Conservation (phyloP, 1,284 basidiomycete species). For the Pisolithus thermaeus region DNA sequence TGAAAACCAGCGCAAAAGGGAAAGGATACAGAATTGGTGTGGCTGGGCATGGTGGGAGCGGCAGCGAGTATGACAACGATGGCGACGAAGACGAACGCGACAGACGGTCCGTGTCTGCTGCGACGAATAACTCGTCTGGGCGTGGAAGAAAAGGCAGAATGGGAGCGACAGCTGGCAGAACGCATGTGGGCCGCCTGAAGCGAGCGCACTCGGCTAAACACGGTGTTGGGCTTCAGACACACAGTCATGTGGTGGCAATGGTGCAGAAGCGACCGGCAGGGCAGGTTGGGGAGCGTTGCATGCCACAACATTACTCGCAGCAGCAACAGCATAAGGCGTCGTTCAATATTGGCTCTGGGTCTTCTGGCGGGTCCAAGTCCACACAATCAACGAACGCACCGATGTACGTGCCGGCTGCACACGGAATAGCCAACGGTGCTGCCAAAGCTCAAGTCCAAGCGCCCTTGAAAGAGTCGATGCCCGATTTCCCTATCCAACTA, state of each 20-base stretch:
- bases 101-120: constrained; percentile 17
- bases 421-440: constrained; percentile 1
- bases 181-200: constrained; percentile 16
- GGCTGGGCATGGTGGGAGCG: constrained; percentile 1
- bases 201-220: constrained; percentile 27
- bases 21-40: constrained; percentile 22
- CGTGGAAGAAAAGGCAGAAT: constrained; percentile 22
- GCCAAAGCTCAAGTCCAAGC: constrained; percentile 10
- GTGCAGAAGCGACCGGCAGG: constrained; percentile 23
- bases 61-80: constrained; percentile 16
- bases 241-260: constrained; percentile 14
- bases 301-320: constrained; percentile 7
- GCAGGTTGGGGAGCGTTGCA: constrained; percentile 11
- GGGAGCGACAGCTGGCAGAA: constrained; percentile 11
- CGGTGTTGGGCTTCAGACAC: background rate
- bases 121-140: constrained; percentile 7
- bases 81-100: constrained; percentile 10
- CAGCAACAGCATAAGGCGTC: constrained; percentile 27
- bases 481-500: background rate
- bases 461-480: background rate
- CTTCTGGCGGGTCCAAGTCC: constrained; percentile 44
- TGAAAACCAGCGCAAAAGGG: constrained; percentile 35
- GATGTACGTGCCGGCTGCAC: background rate
- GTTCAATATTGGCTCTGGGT: constrained; percentile 55
- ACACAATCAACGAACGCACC: constrained; percentile 18